Base-by-base conservation (phyloP, 179 eudicot species). In the Camellia oleifera region DNA sequence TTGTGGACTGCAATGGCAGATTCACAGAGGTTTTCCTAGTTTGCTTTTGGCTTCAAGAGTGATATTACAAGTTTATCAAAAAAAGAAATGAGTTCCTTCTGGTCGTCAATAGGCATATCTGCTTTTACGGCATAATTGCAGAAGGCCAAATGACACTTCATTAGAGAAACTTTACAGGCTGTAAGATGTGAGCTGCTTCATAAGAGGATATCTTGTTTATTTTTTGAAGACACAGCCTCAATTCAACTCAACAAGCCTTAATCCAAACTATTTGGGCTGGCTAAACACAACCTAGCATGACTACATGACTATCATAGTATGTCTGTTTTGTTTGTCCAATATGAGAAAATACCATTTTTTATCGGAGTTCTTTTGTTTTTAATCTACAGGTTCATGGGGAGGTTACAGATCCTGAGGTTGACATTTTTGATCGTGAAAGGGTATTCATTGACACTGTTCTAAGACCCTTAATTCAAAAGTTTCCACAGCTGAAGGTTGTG, bases 351-450 rank as follows among this genome's bases (percentile, higher is more conserved):
- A 18, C 15, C 45, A 62, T 69, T 42, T 46, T 75, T 68, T 23
- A n/a, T 20, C n/a, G 17, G 6, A 20, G 70, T 62, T 64, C 23
- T 64, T 15, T n/a, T 54, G 20, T 7, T 62, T 48, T 15, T 46
- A 32, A 50, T 74, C 78, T 66, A 66, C 87, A 97, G 98, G 99
- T 97, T 69, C 99, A 94, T 85, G 99, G 99, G 75, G 98, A 97
- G 84, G 99, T 97, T 72, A 90, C 99, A n/a, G 90, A 89, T 85
- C 91, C 92, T 44, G 85, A 83, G 60, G 88, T 94, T 78, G 99
- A 97, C 81, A 83, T 97, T 67, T 97, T 97, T 84, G 98, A 97
- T 84, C 97, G 97, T 66, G 99, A 97, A 83, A 97, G 89, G 86
- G 90, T 88, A 53, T 97, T 88, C 83, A 93, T 93, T 76, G 98